Evolutionary conservation across 1,284 basidiomycete genomes (phyloP).

Genomic region (Trametes sp.): DNA sequence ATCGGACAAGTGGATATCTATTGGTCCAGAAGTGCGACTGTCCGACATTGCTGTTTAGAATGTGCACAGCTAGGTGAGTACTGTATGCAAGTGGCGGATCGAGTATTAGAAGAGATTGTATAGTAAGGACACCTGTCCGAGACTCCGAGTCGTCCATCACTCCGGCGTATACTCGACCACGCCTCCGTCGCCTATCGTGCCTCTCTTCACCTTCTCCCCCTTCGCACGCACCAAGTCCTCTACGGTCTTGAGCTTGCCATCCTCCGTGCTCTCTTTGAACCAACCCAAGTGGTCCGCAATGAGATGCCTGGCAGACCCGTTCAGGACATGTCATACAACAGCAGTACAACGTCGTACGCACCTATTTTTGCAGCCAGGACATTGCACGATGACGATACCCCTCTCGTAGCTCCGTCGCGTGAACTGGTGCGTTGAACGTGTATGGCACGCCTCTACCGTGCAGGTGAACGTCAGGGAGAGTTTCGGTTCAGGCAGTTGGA

Average conservation of each 20-base stretch:
- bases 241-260: conserved; percentile 77
- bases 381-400: conserved; percentile 93
- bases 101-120: background rate
- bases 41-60: too few relatives aligned
- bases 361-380: conserved; percentile 91
- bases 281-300: conserved; percentile 94
- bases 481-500: conserved; percentile 54
- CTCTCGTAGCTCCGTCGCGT: conserved; percentile 84
- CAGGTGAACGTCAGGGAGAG: conserved; percentile 89
- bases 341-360: conserved; percentile 44
- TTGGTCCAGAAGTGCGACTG: too few relatives aligned
- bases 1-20: too few relatives aligned
- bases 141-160: background rate
- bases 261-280: conserved; percentile 85
- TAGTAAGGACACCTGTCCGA: background rate
- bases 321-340: background rate
- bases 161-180: conserved; percentile 50
- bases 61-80: too few relatives aligned
- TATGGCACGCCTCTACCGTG: conserved; percentile 78
- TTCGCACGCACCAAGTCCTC: conserved; percentile 83
- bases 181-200: conserved; percentile 55
- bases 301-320: conserved; percentile 63
- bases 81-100: too few relatives aligned
- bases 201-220: conserved; percentile 78
- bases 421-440: conserved; percentile 91